Conservation (phyloP, 371 early-diverging fungal species). For the Dinochytrium kinnereticum region DNA sequence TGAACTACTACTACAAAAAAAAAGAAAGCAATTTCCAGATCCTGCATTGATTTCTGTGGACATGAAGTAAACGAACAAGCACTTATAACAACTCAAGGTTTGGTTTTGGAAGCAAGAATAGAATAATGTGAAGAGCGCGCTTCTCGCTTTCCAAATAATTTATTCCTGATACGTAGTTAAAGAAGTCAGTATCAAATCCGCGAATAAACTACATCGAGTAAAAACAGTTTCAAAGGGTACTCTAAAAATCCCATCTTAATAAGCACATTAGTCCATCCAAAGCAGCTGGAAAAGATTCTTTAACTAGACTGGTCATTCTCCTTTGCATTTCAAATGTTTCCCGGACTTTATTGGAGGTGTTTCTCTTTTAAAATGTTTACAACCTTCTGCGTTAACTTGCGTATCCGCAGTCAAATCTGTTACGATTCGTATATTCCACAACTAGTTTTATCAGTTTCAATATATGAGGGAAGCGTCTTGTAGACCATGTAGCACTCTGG, state of each 20-base stretch:
- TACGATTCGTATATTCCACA: no score
- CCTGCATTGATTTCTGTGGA: slow-evolving; percentile 46
- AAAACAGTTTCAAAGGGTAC: slow-evolving; percentile 84
- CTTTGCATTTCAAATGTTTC: no score
- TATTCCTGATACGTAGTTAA: slow-evolving; percentile 18
- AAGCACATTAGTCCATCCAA: no score
- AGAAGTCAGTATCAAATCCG: slow-evolving; percentile 59
- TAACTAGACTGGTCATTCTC: no score
- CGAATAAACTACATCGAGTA: slow-evolving; percentile 83
- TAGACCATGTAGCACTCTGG: slow-evolving; percentile 99
- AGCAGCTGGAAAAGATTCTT: no score
- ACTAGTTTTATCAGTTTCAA: no score
- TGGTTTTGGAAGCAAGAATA: slow-evolving; percentile 83
- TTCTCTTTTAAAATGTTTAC: no score
- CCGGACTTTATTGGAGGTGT: no score
- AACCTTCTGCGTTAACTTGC: no score
- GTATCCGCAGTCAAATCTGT: no score
- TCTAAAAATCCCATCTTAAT: slow-evolving; percentile 89
- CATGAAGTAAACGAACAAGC: slow-evolving; percentile 81
- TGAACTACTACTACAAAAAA: no score
- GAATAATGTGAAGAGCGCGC: slow-evolving; percentile 73
- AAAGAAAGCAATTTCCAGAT: slow-evolving; percentile 73
- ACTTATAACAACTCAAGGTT: slow-evolving; percentile 91
- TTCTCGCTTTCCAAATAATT: neutral
- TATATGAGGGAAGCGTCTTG: no score